Conservation (phyloP, 257 asterid genomes). For the Nyctanthes arbortristis region DNA sequence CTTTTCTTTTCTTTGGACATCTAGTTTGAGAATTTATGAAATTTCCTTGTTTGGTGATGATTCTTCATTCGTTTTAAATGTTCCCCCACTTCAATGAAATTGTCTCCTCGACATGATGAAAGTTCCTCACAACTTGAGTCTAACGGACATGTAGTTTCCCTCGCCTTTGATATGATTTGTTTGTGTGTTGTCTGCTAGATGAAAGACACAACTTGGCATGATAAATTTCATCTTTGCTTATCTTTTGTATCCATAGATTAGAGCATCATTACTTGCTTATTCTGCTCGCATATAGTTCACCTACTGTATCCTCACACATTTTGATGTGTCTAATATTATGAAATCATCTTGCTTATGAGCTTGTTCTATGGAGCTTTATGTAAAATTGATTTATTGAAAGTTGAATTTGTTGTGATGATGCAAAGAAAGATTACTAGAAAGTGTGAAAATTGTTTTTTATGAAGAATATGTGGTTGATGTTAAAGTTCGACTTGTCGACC, state of each 20-base stretch:
- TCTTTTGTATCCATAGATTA: slow-evolving; percentile 10
- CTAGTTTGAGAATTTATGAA: slow-evolving; percentile 11
- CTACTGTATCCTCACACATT: neutral
- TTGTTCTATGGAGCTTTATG: no score
- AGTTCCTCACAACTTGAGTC: slow-evolving; percentile 4
- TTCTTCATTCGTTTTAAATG: slow-evolving; percentile 6
- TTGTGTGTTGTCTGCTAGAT: slow-evolving; percentile 21
- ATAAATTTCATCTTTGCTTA: slow-evolving; percentile 20
- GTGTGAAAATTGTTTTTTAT: no score
- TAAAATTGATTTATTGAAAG: neutral
- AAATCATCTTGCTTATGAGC: no score
- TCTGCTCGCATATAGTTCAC: neutral
- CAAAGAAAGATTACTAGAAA: no score
- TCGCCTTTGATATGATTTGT: slow-evolving; percentile 9
- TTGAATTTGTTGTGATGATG: no score
- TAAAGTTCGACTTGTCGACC: no score
- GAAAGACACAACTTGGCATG: slow-evolving; percentile 9
- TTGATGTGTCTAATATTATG: neutral
- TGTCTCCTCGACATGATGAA: slow-evolving; percentile 23
- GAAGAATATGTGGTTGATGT: no score
- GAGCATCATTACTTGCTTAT: slow-evolving; percentile 5
- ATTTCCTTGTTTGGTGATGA: neutral
- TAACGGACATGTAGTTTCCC: slow-evolving; percentile 12
- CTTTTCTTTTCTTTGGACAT: slow-evolving; percentile 25
- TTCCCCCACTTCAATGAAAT: neutral